Evolutionary conservation across 2,329 filamentous ascomycete genomes (phyloP).

Genomic region (Colletotrichum lini): DNA sequence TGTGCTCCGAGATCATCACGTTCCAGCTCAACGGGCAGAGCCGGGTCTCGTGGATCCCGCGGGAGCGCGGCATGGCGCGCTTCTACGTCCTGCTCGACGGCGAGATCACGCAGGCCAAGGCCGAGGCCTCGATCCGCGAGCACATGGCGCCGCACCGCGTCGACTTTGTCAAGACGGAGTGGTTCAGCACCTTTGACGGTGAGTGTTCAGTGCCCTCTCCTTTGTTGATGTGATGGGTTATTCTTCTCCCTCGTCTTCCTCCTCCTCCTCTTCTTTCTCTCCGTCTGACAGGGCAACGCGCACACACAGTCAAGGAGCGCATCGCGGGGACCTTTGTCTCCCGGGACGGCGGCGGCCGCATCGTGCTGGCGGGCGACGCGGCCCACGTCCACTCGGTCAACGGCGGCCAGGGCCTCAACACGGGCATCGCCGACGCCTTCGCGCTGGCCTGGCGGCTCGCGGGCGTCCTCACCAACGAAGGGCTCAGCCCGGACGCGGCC

Average conservation of each 20-base stretch:
- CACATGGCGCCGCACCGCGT: conserved; percentile 61
- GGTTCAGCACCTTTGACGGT: conserved; percentile 66
- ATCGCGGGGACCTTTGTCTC: conserved; percentile 66
- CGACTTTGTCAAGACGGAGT: conserved; percentile 61
- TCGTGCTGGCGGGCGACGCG: conserved; percentile 65
- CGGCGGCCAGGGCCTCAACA: conserved; percentile 67
- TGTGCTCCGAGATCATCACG: conserved; percentile 62
- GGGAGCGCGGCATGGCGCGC: conserved; percentile 61
- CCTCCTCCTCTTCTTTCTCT: no score
- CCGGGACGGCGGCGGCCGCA: conserved; percentile 56
- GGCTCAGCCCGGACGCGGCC: conserved; percentile 44
- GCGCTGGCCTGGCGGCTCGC: conserved; percentile 67
- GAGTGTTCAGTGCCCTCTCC: conserved; percentile 34
- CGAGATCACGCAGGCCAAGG: conserved; percentile 56
- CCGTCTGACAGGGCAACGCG: no score
- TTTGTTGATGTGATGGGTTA: no score
- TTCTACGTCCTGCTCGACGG: conserved; percentile 64
- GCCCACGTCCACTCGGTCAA: conserved; percentile 64
- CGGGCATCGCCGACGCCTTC: conserved; percentile 64
- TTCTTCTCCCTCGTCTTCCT: no score
- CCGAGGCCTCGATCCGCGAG: conserved; percentile 58
- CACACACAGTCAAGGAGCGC: conserved; percentile 59
- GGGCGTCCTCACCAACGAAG: conserved; percentile 50
- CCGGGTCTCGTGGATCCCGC: conserved; percentile 63
- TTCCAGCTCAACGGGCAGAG: conserved; percentile 62